A percentile compares a stretch with the other conserved stretches of the same genome.
Conservation (phyloP, 371 early-diverging fungal species). For the Thermomucor indicae-seudaticae region DNA sequence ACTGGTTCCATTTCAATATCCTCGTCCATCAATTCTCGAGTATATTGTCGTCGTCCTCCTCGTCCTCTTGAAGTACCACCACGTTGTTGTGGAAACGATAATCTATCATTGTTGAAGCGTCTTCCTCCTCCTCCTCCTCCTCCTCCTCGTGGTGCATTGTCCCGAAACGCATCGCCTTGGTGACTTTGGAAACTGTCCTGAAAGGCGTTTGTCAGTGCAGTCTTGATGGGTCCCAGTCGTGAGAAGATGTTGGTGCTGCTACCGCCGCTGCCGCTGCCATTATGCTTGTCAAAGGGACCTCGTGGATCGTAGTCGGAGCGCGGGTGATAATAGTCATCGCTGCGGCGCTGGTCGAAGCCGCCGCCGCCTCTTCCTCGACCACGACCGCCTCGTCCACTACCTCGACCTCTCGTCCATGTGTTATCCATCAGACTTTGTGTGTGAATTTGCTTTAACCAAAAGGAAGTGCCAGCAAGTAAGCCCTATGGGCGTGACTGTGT, state of each 20-base stretch:
- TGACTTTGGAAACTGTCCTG: background rate
- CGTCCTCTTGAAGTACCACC: constrained; percentile 13
- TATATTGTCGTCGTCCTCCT: constrained; percentile 18
- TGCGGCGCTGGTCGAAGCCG: background rate
- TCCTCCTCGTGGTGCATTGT: constrained; percentile 1
- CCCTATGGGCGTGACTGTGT: too few species aligned
- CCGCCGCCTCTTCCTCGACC: background rate
- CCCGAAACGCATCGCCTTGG: constrained; percentile 1
- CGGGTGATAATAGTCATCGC: background rate
- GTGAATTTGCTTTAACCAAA: too few species aligned
- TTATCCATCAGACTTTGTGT: too few species aligned
- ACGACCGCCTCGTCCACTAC: background rate
- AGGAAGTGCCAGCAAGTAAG: too few species aligned
- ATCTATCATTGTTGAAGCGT: background rate
- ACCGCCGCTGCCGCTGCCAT: background rate
- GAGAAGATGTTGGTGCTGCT: constrained; percentile 19
- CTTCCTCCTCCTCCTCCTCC: constrained; percentile 7
- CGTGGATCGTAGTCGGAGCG: background rate
- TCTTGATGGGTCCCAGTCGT: constrained; percentile 24
- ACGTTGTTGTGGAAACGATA: constrained; percentile 1
- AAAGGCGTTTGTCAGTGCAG: background rate
- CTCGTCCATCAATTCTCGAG: constrained; percentile 30
- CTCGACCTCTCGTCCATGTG: background rate
- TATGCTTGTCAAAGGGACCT: background rate
- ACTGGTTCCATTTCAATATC: constrained; percentile 35